Conservation (phyloP, 495 filamentous ascomycete species). For the Penicillium maclennaniae region DNA sequence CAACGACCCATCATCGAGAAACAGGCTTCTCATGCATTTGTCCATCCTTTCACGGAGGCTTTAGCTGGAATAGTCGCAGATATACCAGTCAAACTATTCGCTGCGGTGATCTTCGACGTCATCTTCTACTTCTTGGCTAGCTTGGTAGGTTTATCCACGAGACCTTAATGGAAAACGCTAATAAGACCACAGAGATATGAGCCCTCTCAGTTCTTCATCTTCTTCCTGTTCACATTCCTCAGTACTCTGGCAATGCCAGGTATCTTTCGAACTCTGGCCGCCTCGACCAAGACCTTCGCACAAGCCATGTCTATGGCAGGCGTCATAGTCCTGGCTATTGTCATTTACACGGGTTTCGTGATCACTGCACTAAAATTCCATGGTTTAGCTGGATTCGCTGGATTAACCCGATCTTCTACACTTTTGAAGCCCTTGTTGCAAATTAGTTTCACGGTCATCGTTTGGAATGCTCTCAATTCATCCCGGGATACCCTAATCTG, state of each 20-base stretch:
- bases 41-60: conserved; percentile 58
- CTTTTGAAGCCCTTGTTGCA: conserved; percentile 40
- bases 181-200: conserved; percentile 31
- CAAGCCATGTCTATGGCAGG: conserved; percentile 50
- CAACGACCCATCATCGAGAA: conserved; percentile 64
- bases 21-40: conserved; percentile 62
- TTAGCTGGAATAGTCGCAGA: conserved; percentile 57
- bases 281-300: conserved; percentile 42
- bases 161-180: conserved; percentile 2
- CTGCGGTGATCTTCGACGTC: conserved; percentile 49
- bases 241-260: conserved; percentile 55
- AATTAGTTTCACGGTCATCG: conserved; percentile 58
- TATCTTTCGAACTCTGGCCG: conserved; percentile 46
- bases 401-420: conserved; percentile 45
- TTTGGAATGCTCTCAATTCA: conserved; percentile 45
- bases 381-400: conserved; percentile 52
- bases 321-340: conserved; percentile 42
- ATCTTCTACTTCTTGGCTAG: conserved; percentile 59
- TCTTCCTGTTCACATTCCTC: conserved; percentile 53
- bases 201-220: conserved; percentile 59
- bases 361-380: conserved; percentile 37
- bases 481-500: conserved; percentile 51
- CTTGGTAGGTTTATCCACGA: conserved; percentile 30
- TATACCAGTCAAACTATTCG: conserved; percentile 52
- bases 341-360: conserved; percentile 48